phyloP scores from a whole-genome alignment of 2,329 filamentous ascomycete genomes.

The Cytospora paraplurivora region DNA sequence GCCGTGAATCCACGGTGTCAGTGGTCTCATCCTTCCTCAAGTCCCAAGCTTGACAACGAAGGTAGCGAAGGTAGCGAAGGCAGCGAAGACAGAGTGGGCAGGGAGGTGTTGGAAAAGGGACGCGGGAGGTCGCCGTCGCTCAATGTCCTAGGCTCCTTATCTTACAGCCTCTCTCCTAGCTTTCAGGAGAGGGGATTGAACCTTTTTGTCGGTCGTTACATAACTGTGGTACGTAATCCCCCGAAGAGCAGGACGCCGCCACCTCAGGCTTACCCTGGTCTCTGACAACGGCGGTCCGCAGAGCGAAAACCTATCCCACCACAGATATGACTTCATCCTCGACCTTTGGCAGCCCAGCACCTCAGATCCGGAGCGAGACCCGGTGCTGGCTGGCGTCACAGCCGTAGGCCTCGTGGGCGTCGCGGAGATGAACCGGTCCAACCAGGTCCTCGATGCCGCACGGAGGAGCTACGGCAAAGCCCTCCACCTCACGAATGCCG shows the following conservation, averaged over 20 bases:
- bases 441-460: constrained; percentile 49
- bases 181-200: constrained; percentile 25
- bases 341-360: constrained; percentile 53
- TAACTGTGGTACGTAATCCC: constrained; percentile 13
- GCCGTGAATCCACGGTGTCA: constrained; percentile 3
- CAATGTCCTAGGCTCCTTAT: background rate
- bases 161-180: constrained; percentile 20
- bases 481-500: constrained; percentile 52
- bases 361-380: constrained; percentile 42
- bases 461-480: constrained; percentile 55
- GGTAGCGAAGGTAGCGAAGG: background rate
- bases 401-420: constrained; percentile 57
- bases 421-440: constrained; percentile 47
- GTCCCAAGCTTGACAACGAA: constrained; percentile 8
- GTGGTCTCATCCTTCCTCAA: constrained; percentile 16
- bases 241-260: background rate
- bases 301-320: constrained; percentile 45
- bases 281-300: constrained; percentile 1
- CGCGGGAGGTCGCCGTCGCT: background rate
- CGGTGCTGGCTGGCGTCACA: constrained; percentile 54
- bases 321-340: constrained; percentile 56
- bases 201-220: constrained; percentile 24
- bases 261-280: background rate
- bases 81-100: background rate
- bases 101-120: constrained; percentile 1